These are phyloP conservation scores for Aschersonia sp. DNA, from an alignment of 2,329 filamentous ascomycete genomes.

Conservation along the genomic window DNA sequence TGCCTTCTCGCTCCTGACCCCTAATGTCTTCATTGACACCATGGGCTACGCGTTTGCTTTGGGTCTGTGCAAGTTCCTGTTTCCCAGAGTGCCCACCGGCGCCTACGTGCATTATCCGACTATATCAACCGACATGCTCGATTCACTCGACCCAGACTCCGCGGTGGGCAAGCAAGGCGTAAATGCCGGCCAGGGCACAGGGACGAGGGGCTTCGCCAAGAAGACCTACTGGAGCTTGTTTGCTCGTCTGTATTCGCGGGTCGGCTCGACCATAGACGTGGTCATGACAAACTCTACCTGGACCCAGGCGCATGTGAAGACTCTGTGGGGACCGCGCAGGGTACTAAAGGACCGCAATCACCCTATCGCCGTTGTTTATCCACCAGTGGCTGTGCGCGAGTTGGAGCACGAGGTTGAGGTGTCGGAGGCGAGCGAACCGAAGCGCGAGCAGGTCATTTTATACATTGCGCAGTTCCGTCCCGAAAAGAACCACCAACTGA, in stretches of 20 bases:
- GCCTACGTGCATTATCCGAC: conserved; percentile 98
- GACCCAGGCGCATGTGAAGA: conserved; percentile 73
- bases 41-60: conserved; percentile 95
- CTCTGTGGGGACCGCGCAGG: conserved; percentile 57
- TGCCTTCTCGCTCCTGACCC: conserved; percentile 79
- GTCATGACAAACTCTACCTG: conserved; percentile 97
- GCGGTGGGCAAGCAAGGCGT: conserved; percentile 51
- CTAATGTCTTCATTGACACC: conserved; percentile 90
- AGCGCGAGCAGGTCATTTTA: conserved; percentile 57
- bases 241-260: conserved; percentile 64
- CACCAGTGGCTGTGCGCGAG: conserved; percentile 80
- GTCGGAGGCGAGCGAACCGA: conserved; percentile 50
- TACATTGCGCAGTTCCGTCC: conserved; percentile 97
- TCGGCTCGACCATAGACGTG: conserved; percentile 73
- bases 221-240: conserved; percentile 77
- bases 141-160: conserved; percentile 54
- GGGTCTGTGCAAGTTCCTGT: conserved; percentile 68
- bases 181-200: conserved; percentile 70
- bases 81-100: conserved; percentile 65
- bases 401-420: conserved; percentile 63
- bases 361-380: conserved; percentile 68
- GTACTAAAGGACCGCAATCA: conserved; percentile 27
- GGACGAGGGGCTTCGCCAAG: conserved; percentile 57
- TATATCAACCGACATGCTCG: conserved; percentile 95
- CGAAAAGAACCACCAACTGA: conserved; percentile 87